Evolutionary conservation across 805 yeast species (phyloP).

Genomic region (Yarrowia alimentaria): DNA sequence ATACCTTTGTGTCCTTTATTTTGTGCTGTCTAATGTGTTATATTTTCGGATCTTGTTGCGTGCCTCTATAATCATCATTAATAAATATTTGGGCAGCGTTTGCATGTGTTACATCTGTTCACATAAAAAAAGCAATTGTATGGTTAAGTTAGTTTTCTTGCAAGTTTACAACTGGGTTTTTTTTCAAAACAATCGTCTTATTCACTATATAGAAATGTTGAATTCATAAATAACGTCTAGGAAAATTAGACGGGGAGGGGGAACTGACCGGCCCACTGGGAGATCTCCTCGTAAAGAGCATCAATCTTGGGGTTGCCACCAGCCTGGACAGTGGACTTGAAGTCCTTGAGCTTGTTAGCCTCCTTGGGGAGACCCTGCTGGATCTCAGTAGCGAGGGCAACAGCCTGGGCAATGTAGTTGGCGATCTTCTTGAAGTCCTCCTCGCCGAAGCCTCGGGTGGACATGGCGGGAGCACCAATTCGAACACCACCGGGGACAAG

Average conservation of each 20-base stretch:
- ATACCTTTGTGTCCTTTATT: too few species aligned
- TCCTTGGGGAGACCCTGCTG: constrained; percentile 83
- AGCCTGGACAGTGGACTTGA: constrained; percentile 71
- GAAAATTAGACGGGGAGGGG: constrained; percentile 42
- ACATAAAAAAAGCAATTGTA: too few species aligned
- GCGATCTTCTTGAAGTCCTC: constrained; percentile 81
- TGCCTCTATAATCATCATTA: too few species aligned
- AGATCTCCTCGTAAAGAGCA: constrained; percentile 71
- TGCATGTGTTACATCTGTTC: too few species aligned
- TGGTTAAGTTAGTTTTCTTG: too few species aligned
- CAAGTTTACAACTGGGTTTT: too few species aligned
- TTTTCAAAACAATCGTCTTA: too few species aligned
- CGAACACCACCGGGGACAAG: constrained; percentile 96
- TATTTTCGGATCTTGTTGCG: too few species aligned
- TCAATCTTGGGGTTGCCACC: constrained; percentile 68
- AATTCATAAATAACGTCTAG: constrained; percentile 13
- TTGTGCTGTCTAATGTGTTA: too few species aligned
- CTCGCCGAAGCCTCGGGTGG: constrained; percentile 92
- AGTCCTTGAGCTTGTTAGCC: constrained; percentile 94
- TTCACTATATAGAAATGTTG: constrained; percentile 24
- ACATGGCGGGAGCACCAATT: constrained; percentile 98
- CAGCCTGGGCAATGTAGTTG: constrained; percentile 75
- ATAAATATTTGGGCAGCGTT: too few species aligned
- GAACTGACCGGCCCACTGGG: constrained; percentile 71
- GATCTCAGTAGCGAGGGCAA: constrained; percentile 66